Base-by-base conservation (phyloP, 1,284 basidiomycete species). In the Gymnopus androsaceus region DNA sequence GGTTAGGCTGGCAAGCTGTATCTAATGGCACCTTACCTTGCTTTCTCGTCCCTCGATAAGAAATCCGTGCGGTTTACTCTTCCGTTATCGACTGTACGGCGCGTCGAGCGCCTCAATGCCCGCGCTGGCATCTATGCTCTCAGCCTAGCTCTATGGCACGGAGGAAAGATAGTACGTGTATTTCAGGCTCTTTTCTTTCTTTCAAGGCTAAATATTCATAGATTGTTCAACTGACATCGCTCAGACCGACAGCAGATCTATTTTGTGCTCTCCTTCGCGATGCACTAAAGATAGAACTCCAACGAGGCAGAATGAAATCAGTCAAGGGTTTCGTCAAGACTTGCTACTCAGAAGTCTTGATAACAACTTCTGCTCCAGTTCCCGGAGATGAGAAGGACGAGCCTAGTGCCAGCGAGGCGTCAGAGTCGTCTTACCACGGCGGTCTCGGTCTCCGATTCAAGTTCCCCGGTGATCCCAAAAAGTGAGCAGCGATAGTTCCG, bases 121-220 rank as follows among this genome's bases (percentile, higher is more conserved):
- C 82, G 94, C 33, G 92, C 94, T 21, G 95, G 95, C 4, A 90
- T 98, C 28, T 98, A 98, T 69, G 96, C 96, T 4, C 82, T 99
- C 38, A 94, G 93, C 64, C 77, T 99, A 27, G 85, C 89, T n/a
- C 86, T 94, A 54, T 99, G 95, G 94, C 94, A 98, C 70, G 90
- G 92, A 44, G 87, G 93, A 81, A 92, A 97, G 77, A 91, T 98
- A 65, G 94, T 95, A 60, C 63, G 91, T 82, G 9, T 34, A 23
- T 23, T n/a, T 33, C 47, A 33, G 14, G 25, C 4, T 42, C 30
- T 21, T 11, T n/a, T 41, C 11, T 46, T 11, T 21, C 12, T 14
- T 17, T 14, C 34, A 14, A 28, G 38, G n/a, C 4, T 27, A 28
- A 28, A 40, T 19, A 7, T 47, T 12, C 19, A 27, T 55, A 97